Conservation (phyloP, 805 yeast species). For the Candida sithepensis region DNA sequence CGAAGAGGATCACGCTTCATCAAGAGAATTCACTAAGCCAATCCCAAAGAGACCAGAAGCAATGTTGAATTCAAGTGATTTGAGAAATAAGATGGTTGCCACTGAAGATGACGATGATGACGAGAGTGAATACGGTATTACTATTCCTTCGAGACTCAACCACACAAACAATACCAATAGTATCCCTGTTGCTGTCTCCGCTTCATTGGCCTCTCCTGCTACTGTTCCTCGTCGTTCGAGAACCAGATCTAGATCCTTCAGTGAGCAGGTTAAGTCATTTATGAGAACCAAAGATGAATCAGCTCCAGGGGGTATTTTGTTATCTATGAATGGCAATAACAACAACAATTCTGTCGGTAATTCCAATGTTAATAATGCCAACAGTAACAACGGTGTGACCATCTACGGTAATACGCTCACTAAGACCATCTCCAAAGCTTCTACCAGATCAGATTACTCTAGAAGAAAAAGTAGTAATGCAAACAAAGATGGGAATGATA, state of each 20-base stretch:
- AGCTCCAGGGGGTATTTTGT: slow-evolving; percentile 29
- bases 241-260: slow-evolving; percentile 36
- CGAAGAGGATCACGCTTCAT: slow-evolving; percentile 9
- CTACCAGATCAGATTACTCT: slow-evolving; percentile 27
- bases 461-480: slow-evolving; percentile 13
- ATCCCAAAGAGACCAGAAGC: slow-evolving; percentile 16
- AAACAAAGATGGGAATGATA: slow-evolving; percentile 24
- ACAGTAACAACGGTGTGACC: slow-evolving; percentile 9
- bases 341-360: slow-evolving; percentile 1
- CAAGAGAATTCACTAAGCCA: slow-evolving; percentile 3
- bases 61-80: slow-evolving; percentile 26
- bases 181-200: not conserved
- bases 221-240: slow-evolving; percentile 14
- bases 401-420: slow-evolving; percentile 20
- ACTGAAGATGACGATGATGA: slow-evolving; percentile 29
- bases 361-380: slow-evolving; percentile 4
- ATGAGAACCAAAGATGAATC: slow-evolving; percentile 33
- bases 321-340: slow-evolving; percentile 11
- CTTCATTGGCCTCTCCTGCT: not conserved
- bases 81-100: slow-evolving; percentile 27
- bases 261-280: slow-evolving; percentile 39
- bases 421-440: slow-evolving; percentile 29
- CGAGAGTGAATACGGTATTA: slow-evolving; percentile 25
- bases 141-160: slow-evolving; percentile 20
- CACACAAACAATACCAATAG: not conserved